Conservation (phyloP, 345 rosid genomes). For the Psidium friedrichsthalianum region DNA sequence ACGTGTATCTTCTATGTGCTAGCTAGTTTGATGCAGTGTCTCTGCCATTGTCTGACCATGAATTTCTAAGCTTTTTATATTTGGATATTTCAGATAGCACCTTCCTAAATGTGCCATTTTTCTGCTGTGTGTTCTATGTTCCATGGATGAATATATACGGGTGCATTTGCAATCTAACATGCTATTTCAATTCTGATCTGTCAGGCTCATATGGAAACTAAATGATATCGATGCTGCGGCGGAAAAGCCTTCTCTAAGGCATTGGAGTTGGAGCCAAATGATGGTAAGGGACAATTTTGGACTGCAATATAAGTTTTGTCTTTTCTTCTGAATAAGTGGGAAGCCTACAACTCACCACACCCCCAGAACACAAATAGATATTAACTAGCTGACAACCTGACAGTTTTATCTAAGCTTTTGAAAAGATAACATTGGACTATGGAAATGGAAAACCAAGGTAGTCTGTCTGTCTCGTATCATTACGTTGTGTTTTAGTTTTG, state of each 20-base stretch:
- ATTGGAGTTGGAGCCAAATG: conserved; percentile 78
- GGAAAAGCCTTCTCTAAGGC: conserved; percentile 91
- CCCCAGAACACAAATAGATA: not conserved
- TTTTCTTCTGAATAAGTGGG: not conserved
- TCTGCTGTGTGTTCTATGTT: not conserved
- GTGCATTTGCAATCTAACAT: not conserved
- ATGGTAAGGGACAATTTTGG: conserved; percentile 28
- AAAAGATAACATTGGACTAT: not conserved
- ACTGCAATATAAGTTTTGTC: not conserved
- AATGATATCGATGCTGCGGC: conserved; percentile 88
- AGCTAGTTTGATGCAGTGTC: not conserved
- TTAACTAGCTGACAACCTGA: not conserved
- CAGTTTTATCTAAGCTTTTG: not conserved
- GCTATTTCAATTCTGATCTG: not conserved
- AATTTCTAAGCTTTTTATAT: not conserved
- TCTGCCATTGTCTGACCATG: not conserved
- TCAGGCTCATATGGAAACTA: conserved; percentile 91
- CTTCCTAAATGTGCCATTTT: not conserved
- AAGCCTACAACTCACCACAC: not conserved
- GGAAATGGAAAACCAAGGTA: not conserved
- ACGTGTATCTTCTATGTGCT: not conserved
- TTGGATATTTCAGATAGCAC: not conserved
- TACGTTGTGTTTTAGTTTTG: not conserved
- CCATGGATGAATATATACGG: not conserved
- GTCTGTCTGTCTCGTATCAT: not conserved